Evolutionary conservation across 225 moss, liverwort and hornwort genomes (phyloP).

Genomic region (Marchantia paleacea): DNA sequence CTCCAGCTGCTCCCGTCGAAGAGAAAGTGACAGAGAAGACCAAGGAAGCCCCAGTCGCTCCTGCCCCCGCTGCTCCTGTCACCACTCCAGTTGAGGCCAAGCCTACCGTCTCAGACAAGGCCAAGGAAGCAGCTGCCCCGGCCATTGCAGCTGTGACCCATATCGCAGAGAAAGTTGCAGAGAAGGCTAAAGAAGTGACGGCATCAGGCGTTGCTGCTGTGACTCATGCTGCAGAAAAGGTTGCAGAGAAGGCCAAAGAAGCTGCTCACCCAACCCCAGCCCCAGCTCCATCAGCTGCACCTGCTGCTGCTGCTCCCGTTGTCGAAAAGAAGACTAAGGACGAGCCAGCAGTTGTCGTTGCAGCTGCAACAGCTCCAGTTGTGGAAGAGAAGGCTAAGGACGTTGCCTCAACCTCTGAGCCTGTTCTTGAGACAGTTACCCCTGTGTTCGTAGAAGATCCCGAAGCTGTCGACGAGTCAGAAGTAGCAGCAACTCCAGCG

Average conservation of each 20-base stretch:
- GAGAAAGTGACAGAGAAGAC: neutral
- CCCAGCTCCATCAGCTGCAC: neutral
- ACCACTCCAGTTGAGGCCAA: neutral
- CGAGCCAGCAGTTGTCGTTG: neutral
- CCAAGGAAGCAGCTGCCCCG: neutral
- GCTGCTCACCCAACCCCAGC: neutral
- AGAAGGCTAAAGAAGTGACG: neutral
- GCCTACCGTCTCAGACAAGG: neutral
- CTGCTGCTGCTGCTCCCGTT: conserved; percentile 1
- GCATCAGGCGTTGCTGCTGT: neutral
- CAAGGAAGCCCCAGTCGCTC: neutral
- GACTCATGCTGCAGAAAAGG: neutral
- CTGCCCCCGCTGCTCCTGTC: neutral
- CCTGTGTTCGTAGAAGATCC: neutral
- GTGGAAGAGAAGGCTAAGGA: conserved; percentile 20
- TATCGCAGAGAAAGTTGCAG: neutral
- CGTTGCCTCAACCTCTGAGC: conserved; percentile 7
- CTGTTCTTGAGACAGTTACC: conserved; percentile 3
- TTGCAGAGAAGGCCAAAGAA: conserved; percentile 13
- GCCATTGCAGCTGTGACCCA: conserved; percentile 11
- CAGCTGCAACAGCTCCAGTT: neutral
- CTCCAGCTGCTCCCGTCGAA: neutral
- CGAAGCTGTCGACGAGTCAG: conserved; percentile 1
- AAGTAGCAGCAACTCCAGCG: conserved; percentile 14
- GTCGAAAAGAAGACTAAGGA: conserved; percentile 16